Conservation (phyloP, 371 early-diverging fungal species). For the Mortierella sp. region DNA sequence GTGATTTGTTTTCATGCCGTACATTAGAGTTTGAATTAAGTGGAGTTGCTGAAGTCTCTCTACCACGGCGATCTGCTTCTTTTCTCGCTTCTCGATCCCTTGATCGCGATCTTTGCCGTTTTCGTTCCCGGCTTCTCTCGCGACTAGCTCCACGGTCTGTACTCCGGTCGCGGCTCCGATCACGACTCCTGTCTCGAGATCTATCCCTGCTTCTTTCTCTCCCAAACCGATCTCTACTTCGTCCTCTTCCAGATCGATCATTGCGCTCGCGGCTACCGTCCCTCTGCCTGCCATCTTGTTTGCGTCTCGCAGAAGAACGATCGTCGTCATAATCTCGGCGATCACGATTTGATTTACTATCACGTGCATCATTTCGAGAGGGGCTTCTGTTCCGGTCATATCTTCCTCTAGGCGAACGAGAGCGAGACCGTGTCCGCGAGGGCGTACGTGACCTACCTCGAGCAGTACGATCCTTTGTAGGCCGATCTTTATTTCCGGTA, state of each 20-base stretch:
- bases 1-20: constrained; percentile 17
- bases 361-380: constrained; percentile 31
- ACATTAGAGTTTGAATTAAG: constrained; percentile 1
- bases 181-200: constrained; percentile 28
- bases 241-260: constrained; percentile 40
- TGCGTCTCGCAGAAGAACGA: constrained; percentile 38
- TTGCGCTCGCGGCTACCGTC: constrained; percentile 50
- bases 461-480: constrained; percentile 29
- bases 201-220: constrained; percentile 38
- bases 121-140: constrained; percentile 24
- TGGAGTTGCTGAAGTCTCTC: constrained; percentile 29
- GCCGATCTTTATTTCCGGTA: constrained; percentile 24
- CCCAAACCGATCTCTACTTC: constrained; percentile 48
- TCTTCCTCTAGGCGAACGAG: constrained; percentile 36
- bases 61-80: constrained; percentile 26
- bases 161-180: constrained; percentile 21
- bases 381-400: constrained; percentile 48
- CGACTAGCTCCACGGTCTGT: constrained; percentile 27
- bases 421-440: constrained; percentile 43
- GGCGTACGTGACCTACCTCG: constrained; percentile 42
- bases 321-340: constrained; percentile 52
- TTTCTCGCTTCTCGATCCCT: constrained; percentile 14
- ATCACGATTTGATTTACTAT: constrained; percentile 37
- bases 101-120: constrained; percentile 28
- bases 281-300: constrained; percentile 34